Conservation (phyloP, 169 alveolate genomes). For the Eimeria sp. region DNA sequence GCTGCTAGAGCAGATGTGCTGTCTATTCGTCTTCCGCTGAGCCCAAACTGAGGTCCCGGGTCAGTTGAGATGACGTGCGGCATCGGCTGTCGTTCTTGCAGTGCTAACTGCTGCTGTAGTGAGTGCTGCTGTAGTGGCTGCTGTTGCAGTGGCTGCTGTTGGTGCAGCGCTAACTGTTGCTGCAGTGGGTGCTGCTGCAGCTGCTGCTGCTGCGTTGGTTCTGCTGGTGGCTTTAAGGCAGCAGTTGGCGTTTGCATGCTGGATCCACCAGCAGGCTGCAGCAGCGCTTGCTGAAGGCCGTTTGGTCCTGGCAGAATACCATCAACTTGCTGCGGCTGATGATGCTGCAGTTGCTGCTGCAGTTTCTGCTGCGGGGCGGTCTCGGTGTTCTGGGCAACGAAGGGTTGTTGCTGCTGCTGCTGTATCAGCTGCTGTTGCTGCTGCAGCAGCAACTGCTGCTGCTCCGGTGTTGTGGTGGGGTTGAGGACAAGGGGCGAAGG, state of each 20-base stretch:
- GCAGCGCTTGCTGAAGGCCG: not conserved
- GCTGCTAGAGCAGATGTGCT: not conserved
- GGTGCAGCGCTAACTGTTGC: not conserved
- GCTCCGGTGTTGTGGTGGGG: not conserved
- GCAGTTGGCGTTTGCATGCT: not conserved
- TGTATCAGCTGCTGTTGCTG: conserved; percentile 18
- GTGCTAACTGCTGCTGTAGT: not conserved
- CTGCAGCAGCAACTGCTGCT: conserved; percentile 20
- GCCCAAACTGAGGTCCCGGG: not conserved
- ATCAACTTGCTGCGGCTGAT: not conserved
- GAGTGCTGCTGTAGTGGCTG: conserved; percentile 6
- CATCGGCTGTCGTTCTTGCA: not conserved
- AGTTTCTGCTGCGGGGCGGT: not conserved
- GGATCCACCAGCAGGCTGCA: too few species aligned
- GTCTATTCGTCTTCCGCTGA: not conserved
- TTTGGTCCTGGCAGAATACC: too few species aligned
- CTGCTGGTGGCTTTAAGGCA: not conserved
- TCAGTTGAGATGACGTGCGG: too few species aligned
- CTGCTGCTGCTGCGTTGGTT: conserved; percentile 8
- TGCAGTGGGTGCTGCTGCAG: not conserved
- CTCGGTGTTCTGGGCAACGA: not conserved
- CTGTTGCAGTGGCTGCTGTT: not conserved
- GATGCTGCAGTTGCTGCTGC: conserved; percentile 29
- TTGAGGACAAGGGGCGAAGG: not conserved
- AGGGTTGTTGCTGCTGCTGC: conserved; percentile 1